A percentile compares a stretch with the other conserved stretches of the same genome.
Evolutionary conservation across 768 basidiomycete genomes (phyloP).

Genomic region (Leccinum truebloodii): DNA sequence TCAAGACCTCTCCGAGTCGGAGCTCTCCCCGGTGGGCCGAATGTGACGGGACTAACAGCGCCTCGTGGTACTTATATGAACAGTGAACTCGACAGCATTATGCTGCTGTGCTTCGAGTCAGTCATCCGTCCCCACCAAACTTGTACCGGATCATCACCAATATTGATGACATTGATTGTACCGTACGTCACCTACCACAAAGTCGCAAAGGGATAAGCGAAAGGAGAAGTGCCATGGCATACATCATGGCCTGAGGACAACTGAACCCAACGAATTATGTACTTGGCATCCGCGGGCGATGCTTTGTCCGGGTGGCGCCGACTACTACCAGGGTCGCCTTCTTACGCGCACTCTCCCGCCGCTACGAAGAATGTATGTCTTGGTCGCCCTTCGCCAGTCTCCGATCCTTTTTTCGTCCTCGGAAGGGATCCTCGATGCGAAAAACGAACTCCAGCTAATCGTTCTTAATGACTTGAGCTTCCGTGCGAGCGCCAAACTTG

Average conservation of each 20-base stretch:
- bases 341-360: slow-evolving; percentile 44
- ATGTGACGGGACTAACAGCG: neutral
- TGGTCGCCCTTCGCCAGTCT: slow-evolving; percentile 35
- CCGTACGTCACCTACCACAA: neutral
- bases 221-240: neutral
- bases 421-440: slow-evolving; percentile 25
- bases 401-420: slow-evolving; percentile 20
- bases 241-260: neutral
- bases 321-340: slow-evolving; percentile 40
- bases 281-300: neutral
- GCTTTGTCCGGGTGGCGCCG: neutral
- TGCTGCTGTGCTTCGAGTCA: neutral
- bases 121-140: neutral
- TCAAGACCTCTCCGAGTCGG: neutral
- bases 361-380: slow-evolving; percentile 41
- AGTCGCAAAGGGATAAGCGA: neutral
- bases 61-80: neutral
- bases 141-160: neutral
- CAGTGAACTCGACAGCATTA: neutral
- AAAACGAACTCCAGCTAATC: slow-evolving; percentile 57
- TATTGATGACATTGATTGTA: neutral
- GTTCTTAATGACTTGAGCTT: slow-evolving; percentile 44
- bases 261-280: neutral
- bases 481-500: slow-evolving; percentile 46
- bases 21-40: neutral